A percentile compares a stretch with the other conserved stretches of the same genome.
Conservation (phyloP, 2,329 filamentous ascomycete genomes). For the Beauveria caledonica region DNA sequence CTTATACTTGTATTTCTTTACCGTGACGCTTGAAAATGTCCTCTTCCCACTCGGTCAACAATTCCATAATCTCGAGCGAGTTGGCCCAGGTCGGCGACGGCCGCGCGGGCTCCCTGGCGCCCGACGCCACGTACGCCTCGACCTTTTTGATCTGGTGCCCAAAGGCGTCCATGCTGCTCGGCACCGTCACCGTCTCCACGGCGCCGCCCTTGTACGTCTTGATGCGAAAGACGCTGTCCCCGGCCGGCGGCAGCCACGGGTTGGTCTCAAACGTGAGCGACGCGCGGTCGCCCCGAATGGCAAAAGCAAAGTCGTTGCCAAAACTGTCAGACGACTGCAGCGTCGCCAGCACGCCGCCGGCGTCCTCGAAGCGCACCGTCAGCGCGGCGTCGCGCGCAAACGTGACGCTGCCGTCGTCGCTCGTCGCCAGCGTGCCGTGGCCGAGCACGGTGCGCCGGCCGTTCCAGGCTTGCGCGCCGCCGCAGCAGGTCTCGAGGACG, state of each 20-base stretch:
- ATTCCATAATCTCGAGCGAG: constrained; percentile 20
- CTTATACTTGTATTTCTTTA: neutral
- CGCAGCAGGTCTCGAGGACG: constrained; percentile 19
- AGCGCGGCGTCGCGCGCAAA: constrained; percentile 19
- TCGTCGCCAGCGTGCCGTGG: constrained; percentile 17
- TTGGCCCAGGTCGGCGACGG: constrained; percentile 19
- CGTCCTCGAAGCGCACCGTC: constrained; percentile 17
- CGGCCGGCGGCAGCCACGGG: constrained; percentile 20
- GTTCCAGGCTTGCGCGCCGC: constrained; percentile 14
- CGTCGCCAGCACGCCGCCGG: constrained; percentile 17
- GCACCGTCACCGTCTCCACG: constrained; percentile 16
- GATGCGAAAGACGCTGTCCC: constrained; percentile 19
- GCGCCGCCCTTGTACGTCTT: constrained; percentile 16
- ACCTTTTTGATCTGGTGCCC: constrained; percentile 19
- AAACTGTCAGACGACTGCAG: constrained; percentile 21
- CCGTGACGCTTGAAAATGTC: constrained; percentile 12
- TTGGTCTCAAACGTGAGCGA: constrained; percentile 20
- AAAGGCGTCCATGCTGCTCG: constrained; percentile 18
- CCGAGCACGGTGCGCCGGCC: constrained; percentile 15
- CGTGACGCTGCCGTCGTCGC: constrained; percentile 13
- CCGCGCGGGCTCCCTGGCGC: constrained; percentile 15
- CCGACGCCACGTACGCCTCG: constrained; percentile 16
- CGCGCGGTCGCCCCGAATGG: constrained; percentile 18
- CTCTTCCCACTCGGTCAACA: constrained; percentile 20
- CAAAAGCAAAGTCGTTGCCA: constrained; percentile 20